phyloP scores from a whole-genome alignment of 441 rosid species.

The Pelargonium cotyledonis region DNA sequence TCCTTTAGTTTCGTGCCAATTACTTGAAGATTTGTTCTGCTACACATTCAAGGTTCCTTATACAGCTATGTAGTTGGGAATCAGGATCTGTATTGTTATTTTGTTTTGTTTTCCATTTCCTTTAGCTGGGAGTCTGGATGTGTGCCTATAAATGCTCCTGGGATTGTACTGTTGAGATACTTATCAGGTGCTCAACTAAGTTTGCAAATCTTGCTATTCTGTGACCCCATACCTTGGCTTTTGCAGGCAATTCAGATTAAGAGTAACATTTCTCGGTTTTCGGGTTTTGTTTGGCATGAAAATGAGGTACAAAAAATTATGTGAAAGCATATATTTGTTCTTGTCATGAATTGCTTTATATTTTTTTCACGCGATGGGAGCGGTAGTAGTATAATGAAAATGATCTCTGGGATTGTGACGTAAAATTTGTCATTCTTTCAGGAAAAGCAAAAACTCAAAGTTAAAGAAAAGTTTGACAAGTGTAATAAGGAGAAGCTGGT shows the following conservation, averaged over 20 bases:
- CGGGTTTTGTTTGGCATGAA: constrained; percentile 94
- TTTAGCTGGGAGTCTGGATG: not conserved
- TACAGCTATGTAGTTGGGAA: not conserved
- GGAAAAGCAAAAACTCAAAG: constrained; percentile 80
- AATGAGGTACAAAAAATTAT: constrained; percentile 52
- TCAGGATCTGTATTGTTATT: not conserved
- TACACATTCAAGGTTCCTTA: no score
- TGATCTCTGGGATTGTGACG: constrained; percentile 1
- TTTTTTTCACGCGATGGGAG: not conserved
- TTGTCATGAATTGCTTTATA: not conserved
- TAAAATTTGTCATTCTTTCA: constrained; percentile 25
- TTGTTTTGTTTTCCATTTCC: not conserved
- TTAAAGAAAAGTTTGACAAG: constrained; percentile 84
- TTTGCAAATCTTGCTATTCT: constrained; percentile 18
- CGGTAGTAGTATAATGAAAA: not conserved
- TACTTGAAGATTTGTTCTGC: no score
- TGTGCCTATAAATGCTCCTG: not conserved
- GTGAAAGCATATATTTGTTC: no score
- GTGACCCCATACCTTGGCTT: constrained; percentile 24
- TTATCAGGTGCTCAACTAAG: not conserved
- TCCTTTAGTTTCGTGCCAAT: no score
- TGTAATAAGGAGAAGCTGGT: constrained; percentile 71
- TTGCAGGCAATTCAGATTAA: constrained; percentile 81
- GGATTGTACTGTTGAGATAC: constrained; percentile 3
- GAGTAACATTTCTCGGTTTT: constrained; percentile 74